Conservation (phyloP, 768 basidiomycete species). For the Boletus subcaerulescens region DNA sequence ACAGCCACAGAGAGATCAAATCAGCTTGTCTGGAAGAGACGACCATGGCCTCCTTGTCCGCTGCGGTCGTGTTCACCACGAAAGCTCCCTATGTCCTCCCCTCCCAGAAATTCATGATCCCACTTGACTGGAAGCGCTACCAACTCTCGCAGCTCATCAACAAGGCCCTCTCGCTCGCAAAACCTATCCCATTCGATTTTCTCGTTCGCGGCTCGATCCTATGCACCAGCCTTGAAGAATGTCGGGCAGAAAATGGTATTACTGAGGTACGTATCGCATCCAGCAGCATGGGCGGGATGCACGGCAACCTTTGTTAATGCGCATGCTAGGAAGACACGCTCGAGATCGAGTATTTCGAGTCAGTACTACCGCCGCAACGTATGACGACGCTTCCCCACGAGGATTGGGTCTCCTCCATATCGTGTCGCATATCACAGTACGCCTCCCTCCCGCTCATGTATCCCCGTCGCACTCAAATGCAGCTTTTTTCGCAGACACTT, state of each 20-base stretch:
- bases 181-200: constrained; percentile 91
- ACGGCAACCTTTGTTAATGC: constrained; percentile 8
- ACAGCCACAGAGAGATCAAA: not conserved
- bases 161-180: constrained; percentile 75
- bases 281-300: not conserved
- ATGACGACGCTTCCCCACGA: constrained; percentile 80
- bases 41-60: constrained; percentile 6
- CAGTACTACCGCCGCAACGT: constrained; percentile 80
- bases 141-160: constrained; percentile 97
- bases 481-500: constrained; percentile 48
- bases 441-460: not conserved
- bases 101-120: constrained; percentile 92
- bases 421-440: constrained; percentile 25
- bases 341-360: constrained; percentile 90
- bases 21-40: too few species aligned
- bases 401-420: constrained; percentile 71
- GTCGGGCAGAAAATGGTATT: constrained; percentile 66
- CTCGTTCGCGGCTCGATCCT: constrained; percentile 81
- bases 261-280: constrained; percentile 51
- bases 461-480: not conserved
- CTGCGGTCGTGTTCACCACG: constrained; percentile 20
- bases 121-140: constrained; percentile 86
- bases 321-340: constrained; percentile 76
- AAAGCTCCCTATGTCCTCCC: constrained; percentile 19
- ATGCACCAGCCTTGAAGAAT: constrained; percentile 65